phyloP scores from a whole-genome alignment of 108 stramenopile genomes.

The Skeletonema potamos region DNA sequence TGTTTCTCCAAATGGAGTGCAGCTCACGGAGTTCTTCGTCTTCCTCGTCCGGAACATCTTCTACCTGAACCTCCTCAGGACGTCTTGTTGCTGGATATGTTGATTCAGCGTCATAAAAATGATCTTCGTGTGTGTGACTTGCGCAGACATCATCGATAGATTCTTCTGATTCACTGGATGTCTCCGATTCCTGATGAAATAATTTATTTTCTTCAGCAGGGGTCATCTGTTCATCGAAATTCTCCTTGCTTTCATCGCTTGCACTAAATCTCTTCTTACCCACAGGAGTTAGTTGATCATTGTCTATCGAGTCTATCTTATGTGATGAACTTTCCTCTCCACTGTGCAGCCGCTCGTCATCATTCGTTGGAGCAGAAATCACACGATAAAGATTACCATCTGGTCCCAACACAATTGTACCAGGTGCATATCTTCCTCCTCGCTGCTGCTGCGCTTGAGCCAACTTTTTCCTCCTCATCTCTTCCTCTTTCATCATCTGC shows the following conservation, averaged over 20 bases:
- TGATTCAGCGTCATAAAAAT: background rate
- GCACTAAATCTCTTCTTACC: background rate
- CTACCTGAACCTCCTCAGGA: conserved; percentile 37
- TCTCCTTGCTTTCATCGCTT: background rate
- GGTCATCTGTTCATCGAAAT: background rate
- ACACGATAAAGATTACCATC: conserved; percentile 1
- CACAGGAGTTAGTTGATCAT: too few species aligned
- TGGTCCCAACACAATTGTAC: background rate
- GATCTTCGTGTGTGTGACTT: background rate
- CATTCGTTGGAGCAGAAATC: background rate
- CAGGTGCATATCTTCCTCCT: background rate
- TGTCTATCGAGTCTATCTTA: background rate
- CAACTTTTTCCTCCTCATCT: background rate
- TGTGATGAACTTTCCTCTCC: background rate
- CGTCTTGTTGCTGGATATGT: conserved; percentile 14
- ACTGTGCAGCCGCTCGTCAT: background rate
- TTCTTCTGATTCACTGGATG: background rate
- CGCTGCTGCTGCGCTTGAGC: background rate
- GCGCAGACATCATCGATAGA: background rate
- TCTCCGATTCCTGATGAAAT: background rate
- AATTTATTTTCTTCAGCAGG: background rate
- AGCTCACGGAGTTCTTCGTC: conserved; percentile 42
- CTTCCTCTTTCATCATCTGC: background rate
- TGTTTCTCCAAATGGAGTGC: conserved; percentile 55
- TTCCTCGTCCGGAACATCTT: conserved; percentile 66